A percentile compares a stretch with the other conserved stretches of the same genome.
phyloP scores from a whole-genome alignment of 176 grass and related monocot species.

The Lolium rigidum region DNA sequence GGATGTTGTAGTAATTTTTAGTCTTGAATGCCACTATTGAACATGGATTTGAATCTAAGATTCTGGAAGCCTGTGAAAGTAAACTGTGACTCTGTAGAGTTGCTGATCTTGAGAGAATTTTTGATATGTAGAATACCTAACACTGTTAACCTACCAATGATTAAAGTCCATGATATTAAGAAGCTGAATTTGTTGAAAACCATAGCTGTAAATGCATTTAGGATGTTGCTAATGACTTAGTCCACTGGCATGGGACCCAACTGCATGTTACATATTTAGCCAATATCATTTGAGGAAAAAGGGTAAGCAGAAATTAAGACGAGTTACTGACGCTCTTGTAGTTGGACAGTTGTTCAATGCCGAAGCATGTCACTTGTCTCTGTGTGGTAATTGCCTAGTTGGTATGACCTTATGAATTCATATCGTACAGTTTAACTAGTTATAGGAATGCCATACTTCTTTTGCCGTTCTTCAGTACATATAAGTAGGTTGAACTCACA shows the following conservation, averaged over 20 bases:
- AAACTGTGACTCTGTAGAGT: not conserved
- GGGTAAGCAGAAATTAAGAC: not conserved
- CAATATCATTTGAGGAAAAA: not conserved
- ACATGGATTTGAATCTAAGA: not conserved
- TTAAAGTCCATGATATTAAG: not conserved
- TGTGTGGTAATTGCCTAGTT: not conserved
- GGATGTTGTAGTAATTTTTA: not conserved
- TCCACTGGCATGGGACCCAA: not conserved
- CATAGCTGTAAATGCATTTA: not conserved
- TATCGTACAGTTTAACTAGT: conserved; percentile 19
- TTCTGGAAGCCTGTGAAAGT: not conserved
- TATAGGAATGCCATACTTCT: not conserved
- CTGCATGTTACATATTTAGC: not conserved
- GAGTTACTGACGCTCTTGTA: not conserved
- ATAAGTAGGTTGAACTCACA: conserved; percentile 29
- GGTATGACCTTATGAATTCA: not conserved
- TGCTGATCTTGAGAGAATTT: not conserved
- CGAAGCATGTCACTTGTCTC: not conserved
- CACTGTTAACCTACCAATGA: conserved; percentile 9
- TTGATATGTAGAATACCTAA: conserved; percentile 15
- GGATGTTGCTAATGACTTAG: conserved; percentile 27
- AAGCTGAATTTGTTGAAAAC: not conserved
- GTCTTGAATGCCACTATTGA: conserved; percentile 13
- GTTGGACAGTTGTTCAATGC: not conserved
- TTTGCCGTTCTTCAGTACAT: not conserved